A percentile compares a stretch with the other conserved stretches of the same genome.
phyloP scores from a whole-genome alignment of 345 rosid genomes.

The Lepidium africanum region DNA sequence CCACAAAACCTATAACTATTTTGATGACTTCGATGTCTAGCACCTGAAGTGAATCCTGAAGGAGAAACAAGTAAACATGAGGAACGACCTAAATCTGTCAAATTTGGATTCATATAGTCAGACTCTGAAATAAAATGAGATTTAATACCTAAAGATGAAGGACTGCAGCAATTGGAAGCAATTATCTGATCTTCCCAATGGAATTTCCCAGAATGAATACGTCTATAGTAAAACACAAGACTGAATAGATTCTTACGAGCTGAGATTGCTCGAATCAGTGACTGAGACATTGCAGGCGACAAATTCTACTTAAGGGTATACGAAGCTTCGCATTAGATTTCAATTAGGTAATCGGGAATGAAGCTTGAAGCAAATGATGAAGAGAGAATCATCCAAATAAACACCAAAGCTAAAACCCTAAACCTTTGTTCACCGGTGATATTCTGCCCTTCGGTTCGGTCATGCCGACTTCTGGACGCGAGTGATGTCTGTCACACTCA shows the following conservation, averaged over 20 bases:
- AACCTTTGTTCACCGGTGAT: background rate
- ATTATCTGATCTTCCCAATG: background rate
- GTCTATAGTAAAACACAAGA: background rate
- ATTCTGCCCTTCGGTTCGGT: background rate
- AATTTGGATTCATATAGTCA: background rate
- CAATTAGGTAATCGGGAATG: background rate
- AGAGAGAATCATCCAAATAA: background rate
- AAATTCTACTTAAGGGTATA: background rate
- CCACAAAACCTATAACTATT: background rate
- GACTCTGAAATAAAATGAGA: background rate
- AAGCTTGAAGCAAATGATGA: background rate
- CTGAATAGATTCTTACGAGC: slow-evolving; percentile 23
- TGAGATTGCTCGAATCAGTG: slow-evolving; percentile 23
- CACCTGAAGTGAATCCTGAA: slow-evolving; percentile 1
- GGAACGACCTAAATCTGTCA: background rate
- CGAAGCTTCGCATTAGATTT: background rate
- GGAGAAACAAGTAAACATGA: background rate
- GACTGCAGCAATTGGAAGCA: background rate
- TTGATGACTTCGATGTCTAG: slow-evolving; percentile 3
- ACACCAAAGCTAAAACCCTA: slow-evolving; percentile 12
- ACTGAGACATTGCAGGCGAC: slow-evolving; percentile 18
- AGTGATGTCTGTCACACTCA: background rate
- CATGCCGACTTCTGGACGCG: background rate
- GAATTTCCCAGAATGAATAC: background rate
- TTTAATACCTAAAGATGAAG: slow-evolving; percentile 12